Percentiles rank a stretch among this genome's conserved stretches.
Conservation (phyloP, 176 grass and related monocot genomes). For the Raddia guianensis region DNA sequence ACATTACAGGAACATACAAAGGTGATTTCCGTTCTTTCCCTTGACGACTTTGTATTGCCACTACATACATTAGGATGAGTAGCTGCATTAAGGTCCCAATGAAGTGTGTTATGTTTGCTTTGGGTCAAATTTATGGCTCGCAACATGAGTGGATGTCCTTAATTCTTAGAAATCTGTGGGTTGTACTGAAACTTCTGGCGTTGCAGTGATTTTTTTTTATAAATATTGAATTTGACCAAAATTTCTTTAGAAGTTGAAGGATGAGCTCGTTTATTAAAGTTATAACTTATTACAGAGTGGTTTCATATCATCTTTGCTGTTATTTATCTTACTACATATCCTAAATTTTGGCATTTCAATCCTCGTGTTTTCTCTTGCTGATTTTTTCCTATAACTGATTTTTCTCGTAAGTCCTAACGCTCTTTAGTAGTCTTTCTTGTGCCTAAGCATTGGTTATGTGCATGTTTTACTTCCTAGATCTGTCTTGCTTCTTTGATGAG, state of each 20-base stretch:
- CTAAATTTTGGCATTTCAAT: slow-evolving; percentile 9
- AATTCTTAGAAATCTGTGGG: background rate
- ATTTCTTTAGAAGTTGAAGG: background rate
- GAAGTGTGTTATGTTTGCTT: slow-evolving; percentile 24
- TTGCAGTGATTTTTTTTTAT: background rate
- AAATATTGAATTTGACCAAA: background rate
- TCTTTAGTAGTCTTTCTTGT: slow-evolving; percentile 11
- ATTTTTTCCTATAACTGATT: background rate
- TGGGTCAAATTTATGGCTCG: background rate
- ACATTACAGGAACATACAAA: slow-evolving; percentile 93
- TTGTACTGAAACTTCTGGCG: background rate
- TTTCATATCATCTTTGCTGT: slow-evolving; percentile 10
- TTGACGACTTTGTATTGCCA: slow-evolving; percentile 11
- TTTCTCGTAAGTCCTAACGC: background rate
- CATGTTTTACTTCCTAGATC: background rate
- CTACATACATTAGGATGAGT: slow-evolving; percentile 10
- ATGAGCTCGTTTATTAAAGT: background rate
- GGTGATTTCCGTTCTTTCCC: slow-evolving; percentile 37
- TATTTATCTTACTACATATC: slow-evolving; percentile 7
- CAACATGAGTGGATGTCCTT: background rate
- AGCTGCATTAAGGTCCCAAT: slow-evolving; percentile 18
- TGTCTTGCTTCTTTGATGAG: slow-evolving; percentile 16
- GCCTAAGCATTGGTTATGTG: slow-evolving; percentile 6
- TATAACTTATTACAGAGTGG: background rate
- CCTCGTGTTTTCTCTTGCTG: background rate